Evolutionary conservation across 2,329 filamentous ascomycete species (phyloP), one percentile per base, ranked within the genome.

Genomic region (Zymoseptoria tritici): DNA sequence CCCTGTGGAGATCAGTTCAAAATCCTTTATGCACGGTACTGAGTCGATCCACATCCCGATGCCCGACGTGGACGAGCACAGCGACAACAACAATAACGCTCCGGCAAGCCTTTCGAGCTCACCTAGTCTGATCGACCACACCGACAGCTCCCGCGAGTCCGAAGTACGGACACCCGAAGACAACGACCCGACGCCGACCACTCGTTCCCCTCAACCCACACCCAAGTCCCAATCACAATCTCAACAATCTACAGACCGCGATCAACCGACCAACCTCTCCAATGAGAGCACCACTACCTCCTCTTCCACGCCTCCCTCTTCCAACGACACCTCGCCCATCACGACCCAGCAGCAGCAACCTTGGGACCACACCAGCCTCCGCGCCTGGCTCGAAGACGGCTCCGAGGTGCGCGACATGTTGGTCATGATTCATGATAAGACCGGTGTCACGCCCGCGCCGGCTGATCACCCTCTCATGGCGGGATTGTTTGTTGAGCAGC

Each of bases 401-500:
- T 91, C 94, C 66, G 86, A 90, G 62, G 91, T 99, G 66, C 85
- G 90, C 55, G 93, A 99, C 72, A 83, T 97, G 72, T 81, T 97
- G 56, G 83, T 92, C 46, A 89, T 99, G 62, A 91, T 99, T 26
- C 92, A 96, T 71, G 92, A 97, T 75, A 96, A 92, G 73, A 89
- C 86, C 13, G 89, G 92, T 60, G 86, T 95, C 16, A 83, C 85
- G 50, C 89, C 91, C 19, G 89, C 88, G 7, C 85, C 88, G 1
- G 82, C 84, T n/a, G 90, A 96, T 59, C 92, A 97, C 73, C 93
- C 93, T 0, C 81, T 96, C 52, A 90, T 89, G 55, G 85, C 85
- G 13, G 84, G 85, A 21, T 78, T 97, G 57, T 97, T 95, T 78
- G 86, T 85, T 55, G 90, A 96, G 71, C 90, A 96, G 75, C 92